Base-by-base conservation (phyloP, 768 basidiomycete species). In the Tricholoma terreum region DNA sequence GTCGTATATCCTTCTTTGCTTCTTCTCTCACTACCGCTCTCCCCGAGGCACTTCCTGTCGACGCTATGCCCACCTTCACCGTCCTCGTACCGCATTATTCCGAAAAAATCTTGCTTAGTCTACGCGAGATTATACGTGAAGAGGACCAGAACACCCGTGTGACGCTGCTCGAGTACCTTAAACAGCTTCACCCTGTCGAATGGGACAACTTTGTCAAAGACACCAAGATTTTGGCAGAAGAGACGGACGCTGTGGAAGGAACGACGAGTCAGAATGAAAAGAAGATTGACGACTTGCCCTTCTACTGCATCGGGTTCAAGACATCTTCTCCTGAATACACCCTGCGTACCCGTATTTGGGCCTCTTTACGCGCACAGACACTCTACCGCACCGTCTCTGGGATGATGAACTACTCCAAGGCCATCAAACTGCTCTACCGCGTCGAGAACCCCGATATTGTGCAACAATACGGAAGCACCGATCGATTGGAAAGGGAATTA, bases 141-240 rank as follows among this genome's bases (percentile, higher is more conserved):
- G 95, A 98, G 70, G 95, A 98, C 67, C 87, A 90, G 68, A 96
- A 84, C 69, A 98, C 96, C 7, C 92, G 97, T 4, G 97, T 99
- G 56, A 99, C 97, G 8, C 79, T 98, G 21, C 82, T 99, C 56
- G 97, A 99, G 74, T 99, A 99, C 72, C 78, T 98, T 70, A 99
- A 99, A 74, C 97, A 99, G 71, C 80, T 99, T 48, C 97, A 98
- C 70, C 96, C 97, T 17, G 82, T 98, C 57, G 97, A 99, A 70
- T 99, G 97, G 97, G 97, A 98, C 76, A 99, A 99, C 73, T 99
- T 99, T 67, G 97, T 99, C 64, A 94, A 95, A 78, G 97, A 99
- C 68, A 99, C 97, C 60, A 99, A 98, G 80, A 99, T 99, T 62
- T 79, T 98, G 36, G 94, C 93, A 0, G 97, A 98, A 61, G 97